Evolutionary conservation across 1,284 basidiomycete genomes (phyloP).

Genomic region (Sanguinoderma infundibulare): DNA sequence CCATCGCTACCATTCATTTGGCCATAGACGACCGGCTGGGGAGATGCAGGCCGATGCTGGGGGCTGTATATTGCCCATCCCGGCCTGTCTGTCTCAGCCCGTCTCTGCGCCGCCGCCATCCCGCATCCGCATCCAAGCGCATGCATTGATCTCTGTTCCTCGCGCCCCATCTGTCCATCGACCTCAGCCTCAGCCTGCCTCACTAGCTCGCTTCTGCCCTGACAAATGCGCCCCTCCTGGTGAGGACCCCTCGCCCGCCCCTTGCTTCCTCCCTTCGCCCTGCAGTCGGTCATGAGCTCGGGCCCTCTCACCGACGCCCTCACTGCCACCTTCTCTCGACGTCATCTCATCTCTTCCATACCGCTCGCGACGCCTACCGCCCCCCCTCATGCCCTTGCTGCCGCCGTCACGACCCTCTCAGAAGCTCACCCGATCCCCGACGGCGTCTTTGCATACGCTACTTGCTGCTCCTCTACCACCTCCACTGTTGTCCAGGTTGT

Average conservation of each 20-base stretch:
- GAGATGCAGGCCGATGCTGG: constrained; percentile 1
- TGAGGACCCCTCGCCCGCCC: constrained; percentile 15
- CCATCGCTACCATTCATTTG: constrained; percentile 14
- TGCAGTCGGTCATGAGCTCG: constrained; percentile 17
- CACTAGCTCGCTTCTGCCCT: neutral
- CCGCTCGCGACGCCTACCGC: neutral
- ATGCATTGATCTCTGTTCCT: neutral
- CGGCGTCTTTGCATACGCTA: constrained; percentile 7
- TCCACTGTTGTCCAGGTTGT: constrained; percentile 46
- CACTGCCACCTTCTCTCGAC: neutral
- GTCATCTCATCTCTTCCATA: neutral
- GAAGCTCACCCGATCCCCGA: neutral
- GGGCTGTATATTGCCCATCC: neutral
- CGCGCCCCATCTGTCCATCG: constrained; percentile 6
- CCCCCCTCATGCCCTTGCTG: neutral
- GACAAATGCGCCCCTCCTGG: constrained; percentile 28
- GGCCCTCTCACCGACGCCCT: neutral
- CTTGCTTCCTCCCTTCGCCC: neutral
- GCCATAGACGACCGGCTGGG: neutral
- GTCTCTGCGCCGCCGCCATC: neutral
- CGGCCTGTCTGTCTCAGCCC: neutral
- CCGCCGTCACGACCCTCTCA: neutral
- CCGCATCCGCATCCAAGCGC: neutral
- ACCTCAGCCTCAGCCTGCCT: too few relatives aligned
- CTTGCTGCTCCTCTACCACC: constrained; percentile 14